Percentiles rank a stretch among this genome's conserved stretches.
Conservation (phyloP, 177 flowering plant species). For the Tripterygium wilfordii region DNA sequence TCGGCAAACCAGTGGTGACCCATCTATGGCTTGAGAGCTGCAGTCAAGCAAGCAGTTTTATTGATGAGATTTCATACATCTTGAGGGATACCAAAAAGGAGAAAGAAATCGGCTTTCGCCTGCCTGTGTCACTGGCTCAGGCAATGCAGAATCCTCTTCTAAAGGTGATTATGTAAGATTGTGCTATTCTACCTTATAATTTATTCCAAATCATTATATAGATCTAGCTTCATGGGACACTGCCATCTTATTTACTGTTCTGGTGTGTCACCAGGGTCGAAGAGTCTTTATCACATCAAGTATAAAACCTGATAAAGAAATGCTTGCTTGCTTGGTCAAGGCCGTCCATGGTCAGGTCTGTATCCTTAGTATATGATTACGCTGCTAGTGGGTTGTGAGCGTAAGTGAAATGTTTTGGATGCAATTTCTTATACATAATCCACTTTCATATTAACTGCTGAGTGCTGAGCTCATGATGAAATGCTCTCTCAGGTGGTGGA, state of each 20-base stretch:
- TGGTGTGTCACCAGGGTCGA: slow-evolving; percentile 41
- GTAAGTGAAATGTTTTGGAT: too few species aligned
- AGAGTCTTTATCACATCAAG: slow-evolving; percentile 68
- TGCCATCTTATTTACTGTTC: background rate
- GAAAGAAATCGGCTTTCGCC: slow-evolving; percentile 77
- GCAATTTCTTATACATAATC: too few species aligned
- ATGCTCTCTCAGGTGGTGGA: slow-evolving; percentile 49
- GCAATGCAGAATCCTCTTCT: slow-evolving; percentile 67
- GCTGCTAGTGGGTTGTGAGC: too few species aligned
- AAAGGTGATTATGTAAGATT: slow-evolving; percentile 35
- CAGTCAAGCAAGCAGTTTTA: slow-evolving; percentile 64
- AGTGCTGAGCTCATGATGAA: background rate
- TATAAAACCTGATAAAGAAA: slow-evolving; percentile 61
- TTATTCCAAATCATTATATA: background rate
- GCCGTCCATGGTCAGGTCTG: slow-evolving; percentile 77
- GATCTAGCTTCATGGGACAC: background rate
- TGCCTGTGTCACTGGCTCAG: slow-evolving; percentile 66
- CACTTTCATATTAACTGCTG: too few species aligned
- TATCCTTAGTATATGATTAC: too few species aligned
- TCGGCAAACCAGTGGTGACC: slow-evolving; percentile 86
- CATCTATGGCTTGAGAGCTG: slow-evolving; percentile 88
- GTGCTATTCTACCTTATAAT: background rate
- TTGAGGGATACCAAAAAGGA: slow-evolving; percentile 82
- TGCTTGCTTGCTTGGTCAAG: slow-evolving; percentile 64
- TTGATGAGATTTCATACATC: slow-evolving; percentile 79